phyloP scores from a whole-genome alignment of 1,284 basidiomycete genomes.

The Neolentinus lepideus region DNA sequence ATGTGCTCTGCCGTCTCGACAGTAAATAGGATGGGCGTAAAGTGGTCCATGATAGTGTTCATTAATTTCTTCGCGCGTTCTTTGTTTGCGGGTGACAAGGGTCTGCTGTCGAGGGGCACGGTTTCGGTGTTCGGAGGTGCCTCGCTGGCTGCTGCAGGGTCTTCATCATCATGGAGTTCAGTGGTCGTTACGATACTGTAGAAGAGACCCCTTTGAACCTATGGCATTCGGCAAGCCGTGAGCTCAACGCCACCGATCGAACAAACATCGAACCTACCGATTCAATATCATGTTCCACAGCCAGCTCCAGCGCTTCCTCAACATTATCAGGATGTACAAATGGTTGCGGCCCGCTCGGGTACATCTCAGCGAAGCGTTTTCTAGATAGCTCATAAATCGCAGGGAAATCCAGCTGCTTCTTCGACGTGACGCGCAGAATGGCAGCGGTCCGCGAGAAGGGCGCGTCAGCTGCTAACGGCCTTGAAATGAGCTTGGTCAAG shows the following conservation, averaged over 20 bases:
- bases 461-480: slow-evolving; percentile 34
- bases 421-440: slow-evolving; percentile 47
- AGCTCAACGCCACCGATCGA: background rate
- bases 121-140: background rate
- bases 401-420: slow-evolving; percentile 48
- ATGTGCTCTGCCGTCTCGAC: slow-evolving; percentile 60
- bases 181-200: slow-evolving; percentile 53
- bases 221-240: slow-evolving; percentile 1
- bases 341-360: slow-evolving; percentile 25
- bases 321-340: slow-evolving; percentile 24
- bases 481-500: slow-evolving; percentile 17
- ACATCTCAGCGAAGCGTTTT: slow-evolving; percentile 32
- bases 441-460: slow-evolving; percentile 39
- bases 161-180: slow-evolving; percentile 38
- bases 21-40: slow-evolving; percentile 67
- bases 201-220: slow-evolving; percentile 56
- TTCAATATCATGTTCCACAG: slow-evolving; percentile 33
- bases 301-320: slow-evolving; percentile 43
- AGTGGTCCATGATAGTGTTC: slow-evolving; percentile 43
- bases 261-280: slow-evolving; percentile 29
- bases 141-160: slow-evolving; percentile 4
- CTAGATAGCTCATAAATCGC: slow-evolving; percentile 36
- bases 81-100: slow-evolving; percentile 16
- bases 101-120: slow-evolving; percentile 2
- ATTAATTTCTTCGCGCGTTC: slow-evolving; percentile 36